A percentile compares a stretch with the other conserved stretches of the same genome.
These are phyloP conservation scores for Gyromitra esculenta DNA, from an alignment of 2,329 filamentous ascomycete genomes.

Conservation along the genomic window DNA sequence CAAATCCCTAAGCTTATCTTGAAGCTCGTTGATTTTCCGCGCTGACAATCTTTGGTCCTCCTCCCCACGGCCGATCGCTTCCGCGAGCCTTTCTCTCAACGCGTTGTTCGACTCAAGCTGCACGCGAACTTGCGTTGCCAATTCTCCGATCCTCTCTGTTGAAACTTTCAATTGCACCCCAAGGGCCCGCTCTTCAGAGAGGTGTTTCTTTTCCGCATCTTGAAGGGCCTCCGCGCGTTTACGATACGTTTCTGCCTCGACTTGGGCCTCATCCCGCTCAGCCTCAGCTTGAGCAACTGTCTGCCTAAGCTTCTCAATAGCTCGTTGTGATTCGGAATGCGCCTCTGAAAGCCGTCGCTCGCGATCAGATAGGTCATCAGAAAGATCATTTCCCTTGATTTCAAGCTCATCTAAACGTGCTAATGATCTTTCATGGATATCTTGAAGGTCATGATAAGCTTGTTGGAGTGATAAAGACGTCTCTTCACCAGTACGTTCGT, in stretches of 20 bases:
- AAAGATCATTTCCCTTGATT: conserved; percentile 59
- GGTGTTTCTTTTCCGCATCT: conserved; percentile 67
- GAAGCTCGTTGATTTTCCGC: conserved; percentile 82
- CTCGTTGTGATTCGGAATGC: conserved; percentile 71
- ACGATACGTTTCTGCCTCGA: conserved; percentile 71
- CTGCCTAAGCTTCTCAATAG: conserved; percentile 73
- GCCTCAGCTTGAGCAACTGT: conserved; percentile 75
- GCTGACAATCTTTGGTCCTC: conserved; percentile 82
- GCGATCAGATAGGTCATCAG: conserved; percentile 48
- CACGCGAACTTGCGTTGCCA: conserved; percentile 79
- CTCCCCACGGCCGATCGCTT: conserved; percentile 85
- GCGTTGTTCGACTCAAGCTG: conserved; percentile 82
- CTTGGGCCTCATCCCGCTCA: conserved; percentile 76
- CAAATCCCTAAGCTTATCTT: conserved; percentile 79
- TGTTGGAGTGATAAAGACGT: conserved; percentile 78
- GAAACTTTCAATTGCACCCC: conserved; percentile 77
- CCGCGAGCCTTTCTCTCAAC: conserved; percentile 78
- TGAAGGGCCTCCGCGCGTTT: conserved; percentile 70
- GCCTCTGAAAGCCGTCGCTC: conserved; percentile 51
- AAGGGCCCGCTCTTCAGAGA: conserved; percentile 70
- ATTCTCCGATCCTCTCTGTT: conserved; percentile 78
- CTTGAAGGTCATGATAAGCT: conserved; percentile 79
- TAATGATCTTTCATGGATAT: conserved; percentile 73
- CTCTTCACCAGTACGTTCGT: conserved; percentile 61
- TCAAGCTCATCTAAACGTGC: conserved; percentile 74